A percentile compares a stretch with the other conserved stretches of the same genome.
phyloP scores from a whole-genome alignment of 352 stramenopile genomes.

The Globisporangium cystogenes region DNA sequence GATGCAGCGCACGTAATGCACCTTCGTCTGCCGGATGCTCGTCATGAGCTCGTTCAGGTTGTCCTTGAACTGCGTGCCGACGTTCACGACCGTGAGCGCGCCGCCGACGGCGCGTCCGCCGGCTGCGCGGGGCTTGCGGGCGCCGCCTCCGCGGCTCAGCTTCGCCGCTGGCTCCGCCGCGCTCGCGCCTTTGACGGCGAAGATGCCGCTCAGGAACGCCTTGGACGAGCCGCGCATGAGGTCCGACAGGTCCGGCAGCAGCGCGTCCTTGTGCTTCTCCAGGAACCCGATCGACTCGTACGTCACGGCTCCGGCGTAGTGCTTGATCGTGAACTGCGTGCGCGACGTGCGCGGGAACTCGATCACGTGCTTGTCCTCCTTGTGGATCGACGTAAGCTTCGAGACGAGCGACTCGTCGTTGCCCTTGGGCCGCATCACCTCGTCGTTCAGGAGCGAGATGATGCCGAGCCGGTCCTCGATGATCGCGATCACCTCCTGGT shows the following conservation, averaged over 20 bases:
- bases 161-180: neutral
- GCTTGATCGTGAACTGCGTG: constrained; percentile 93
- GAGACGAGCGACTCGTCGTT: constrained; percentile 84
- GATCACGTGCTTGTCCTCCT: constrained; percentile 82
- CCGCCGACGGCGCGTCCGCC: constrained; percentile 16
- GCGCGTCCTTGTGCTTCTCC: constrained; percentile 95
- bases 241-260: constrained; percentile 92
- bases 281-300: constrained; percentile 94
- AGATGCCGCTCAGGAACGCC: constrained; percentile 49
- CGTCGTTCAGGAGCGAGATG: constrained; percentile 88
- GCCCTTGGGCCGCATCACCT: constrained; percentile 85
- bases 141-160: constrained; percentile 40
- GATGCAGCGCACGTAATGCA: constrained; percentile 99
- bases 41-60: constrained; percentile 92
- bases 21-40: constrained; percentile 93
- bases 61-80: constrained; percentile 92
- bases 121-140: constrained; percentile 13
- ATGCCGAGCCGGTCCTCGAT: constrained; percentile 88
- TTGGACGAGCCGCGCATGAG: constrained; percentile 77
- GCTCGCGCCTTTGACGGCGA: constrained; percentile 30
- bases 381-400: constrained; percentile 78
- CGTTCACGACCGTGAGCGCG: constrained; percentile 61
- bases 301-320: constrained; percentile 93
- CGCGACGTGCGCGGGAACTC: constrained; percentile 78
- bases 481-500: constrained; percentile 84